Conservation (phyloP, 306 rosid species). For the Astragalus glycyphyllos region DNA sequence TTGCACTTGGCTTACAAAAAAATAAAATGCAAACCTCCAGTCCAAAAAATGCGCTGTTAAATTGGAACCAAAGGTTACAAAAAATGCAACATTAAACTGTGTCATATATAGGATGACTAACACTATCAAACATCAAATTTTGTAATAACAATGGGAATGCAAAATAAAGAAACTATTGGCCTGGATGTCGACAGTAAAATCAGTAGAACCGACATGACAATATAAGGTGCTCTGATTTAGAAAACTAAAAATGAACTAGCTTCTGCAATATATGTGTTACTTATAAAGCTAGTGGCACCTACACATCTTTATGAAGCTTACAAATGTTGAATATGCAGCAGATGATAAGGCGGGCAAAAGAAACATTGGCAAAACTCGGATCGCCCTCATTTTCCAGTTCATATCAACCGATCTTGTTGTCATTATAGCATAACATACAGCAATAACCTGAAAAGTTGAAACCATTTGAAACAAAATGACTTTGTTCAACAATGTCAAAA, state of each 20-base stretch:
- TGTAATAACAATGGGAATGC: constrained; percentile 23
- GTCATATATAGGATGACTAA: constrained; percentile 13
- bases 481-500: background rate
- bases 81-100: constrained; percentile 7
- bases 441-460: constrained; percentile 70
- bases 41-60: constrained; percentile 10
- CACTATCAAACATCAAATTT: constrained; percentile 15
- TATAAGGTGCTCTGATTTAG: constrained; percentile 9
- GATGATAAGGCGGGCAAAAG: constrained; percentile 76
- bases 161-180: constrained; percentile 6
- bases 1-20: constrained; percentile 16
- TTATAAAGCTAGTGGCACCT: constrained; percentile 48
- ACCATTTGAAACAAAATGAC: constrained; percentile 34
- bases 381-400: constrained; percentile 89
- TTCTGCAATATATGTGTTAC: background rate
- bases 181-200: constrained; percentile 24
- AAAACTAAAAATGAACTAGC: background rate
- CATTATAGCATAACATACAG: constrained; percentile 80
- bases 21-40: constrained; percentile 19
- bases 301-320: constrained; percentile 76
- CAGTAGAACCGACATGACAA: constrained; percentile 15
- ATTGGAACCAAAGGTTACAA: constrained; percentile 29
- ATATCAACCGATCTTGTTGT: constrained; percentile 69
- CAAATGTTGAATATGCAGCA: constrained; percentile 61
- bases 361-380: constrained; percentile 85